Base-by-base conservation (phyloP, 176 grass and related monocot species). In the Raddia guianensis region DNA sequence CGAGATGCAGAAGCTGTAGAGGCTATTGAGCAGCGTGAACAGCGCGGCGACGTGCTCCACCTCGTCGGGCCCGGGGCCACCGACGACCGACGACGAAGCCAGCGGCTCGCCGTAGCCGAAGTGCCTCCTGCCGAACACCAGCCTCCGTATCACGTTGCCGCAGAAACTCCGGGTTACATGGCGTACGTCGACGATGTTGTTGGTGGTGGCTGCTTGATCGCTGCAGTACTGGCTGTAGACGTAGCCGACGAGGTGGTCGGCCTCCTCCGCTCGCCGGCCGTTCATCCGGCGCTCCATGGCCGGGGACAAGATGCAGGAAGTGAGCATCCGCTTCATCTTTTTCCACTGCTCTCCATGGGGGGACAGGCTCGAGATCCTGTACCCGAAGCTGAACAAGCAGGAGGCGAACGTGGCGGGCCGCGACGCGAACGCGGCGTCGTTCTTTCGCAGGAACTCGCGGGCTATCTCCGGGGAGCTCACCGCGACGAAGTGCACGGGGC, bases 281-380 rank as follows among this genome's bases (percentile, higher is more conserved):
- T 63, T 16, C 7, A 79, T 37, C 10, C 2, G 46, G 10, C 11
- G 45, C 12, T 82, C 60, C 55, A 71, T 16, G 2, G 70, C 5
- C 0, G 70, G 52, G 7, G 42, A 66, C 0, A 87, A 10, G 7
- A 84, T 16, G 7, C 84, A 76, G 0, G 61, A 76, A 5, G 63
- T 49, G 9, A 87, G 8, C 9, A 91, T 18, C 18, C 76, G 44
- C 54, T 54, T 83, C 89, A 91, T 81, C 71, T 87, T 91, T 50
- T 47, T 84, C 89, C 84, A 91, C 66, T 81, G 84, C 40, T 80
- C 70, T 0, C 81, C 89, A n/a, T 14, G 35, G 12, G 80, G 54
- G 2, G 74, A 33, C 2, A 91, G 2, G 58, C 2, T 16, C 1
- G 63, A 6, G 5, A 16, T 2, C 7, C 19, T 44, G 75, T 75